A percentile compares a stretch with the other conserved stretches of the same genome.
phyloP scores from a whole-genome alignment of 352 stramenopile species.

The Halophytophthora polymorphica region DNA sequence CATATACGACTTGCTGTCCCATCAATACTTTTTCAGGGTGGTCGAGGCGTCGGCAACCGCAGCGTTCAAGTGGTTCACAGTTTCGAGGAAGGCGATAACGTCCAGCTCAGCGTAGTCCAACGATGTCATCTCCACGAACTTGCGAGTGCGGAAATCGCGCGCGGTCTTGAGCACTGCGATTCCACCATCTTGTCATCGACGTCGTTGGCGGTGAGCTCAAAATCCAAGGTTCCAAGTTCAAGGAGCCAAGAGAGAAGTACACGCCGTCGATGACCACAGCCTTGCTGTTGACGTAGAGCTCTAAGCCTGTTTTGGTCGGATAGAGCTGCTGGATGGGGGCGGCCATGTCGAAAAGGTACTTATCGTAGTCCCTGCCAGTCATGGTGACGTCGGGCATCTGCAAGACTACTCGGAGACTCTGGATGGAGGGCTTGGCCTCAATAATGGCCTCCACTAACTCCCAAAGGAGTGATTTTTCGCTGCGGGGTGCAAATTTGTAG shows the following conservation, averaged over 20 bases:
- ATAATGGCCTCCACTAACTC: constrained; percentile 42
- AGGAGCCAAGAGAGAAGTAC: constrained; percentile 50
- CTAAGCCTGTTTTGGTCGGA: constrained; percentile 28
- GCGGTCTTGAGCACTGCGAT: constrained; percentile 36
- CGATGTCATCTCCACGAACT: constrained; percentile 57
- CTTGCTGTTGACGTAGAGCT: constrained; percentile 58
- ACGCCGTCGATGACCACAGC: constrained; percentile 63
- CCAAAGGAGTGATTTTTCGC: constrained; percentile 46
- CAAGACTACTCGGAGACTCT: constrained; percentile 47
- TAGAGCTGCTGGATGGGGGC: constrained; percentile 42
- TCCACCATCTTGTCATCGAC: constrained; percentile 37
- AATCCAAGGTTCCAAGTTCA: constrained; percentile 75
- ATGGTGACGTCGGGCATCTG: constrained; percentile 27
- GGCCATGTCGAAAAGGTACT: constrained; percentile 59
- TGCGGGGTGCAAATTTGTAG: constrained; percentile 51
- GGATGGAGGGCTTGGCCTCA: constrained; percentile 36
- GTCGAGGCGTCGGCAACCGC: constrained; percentile 15
- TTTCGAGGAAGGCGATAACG: constrained; percentile 40
- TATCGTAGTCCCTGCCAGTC: constrained; percentile 32
- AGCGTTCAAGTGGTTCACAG: constrained; percentile 33
- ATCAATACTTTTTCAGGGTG: constrained; percentile 24
- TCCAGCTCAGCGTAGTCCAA: constrained; percentile 32
- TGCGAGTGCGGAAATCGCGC: constrained; percentile 48
- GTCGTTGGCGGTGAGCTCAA: constrained; percentile 51
- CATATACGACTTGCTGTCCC: constrained; percentile 19